Evolutionary conservation across 2,329 filamentous ascomycete genomes (phyloP).

Genomic region (Aspergillus luchuensis): DNA sequence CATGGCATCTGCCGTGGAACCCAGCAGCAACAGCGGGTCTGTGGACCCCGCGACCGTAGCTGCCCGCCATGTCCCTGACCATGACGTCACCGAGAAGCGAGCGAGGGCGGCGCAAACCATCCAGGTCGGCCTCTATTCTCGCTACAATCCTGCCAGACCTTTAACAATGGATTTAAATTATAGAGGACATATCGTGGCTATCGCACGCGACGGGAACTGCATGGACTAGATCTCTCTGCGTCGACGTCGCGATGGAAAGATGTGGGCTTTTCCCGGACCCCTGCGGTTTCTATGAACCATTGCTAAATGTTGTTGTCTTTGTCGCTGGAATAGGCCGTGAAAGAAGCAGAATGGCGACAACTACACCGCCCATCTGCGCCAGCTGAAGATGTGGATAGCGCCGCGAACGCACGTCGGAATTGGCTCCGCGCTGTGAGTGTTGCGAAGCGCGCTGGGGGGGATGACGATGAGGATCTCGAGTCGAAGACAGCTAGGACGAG

Average conservation of each 20-base stretch:
- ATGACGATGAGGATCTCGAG: slow-evolving; percentile 53
- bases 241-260: slow-evolving; percentile 62
- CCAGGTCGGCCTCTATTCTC: neutral
- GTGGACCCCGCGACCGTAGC: neutral
- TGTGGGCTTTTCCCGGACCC: slow-evolving; percentile 41
- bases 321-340: slow-evolving; percentile 45
- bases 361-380: slow-evolving; percentile 42
- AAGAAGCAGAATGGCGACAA: slow-evolving; percentile 59
- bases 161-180: neutral
- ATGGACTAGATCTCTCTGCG: slow-evolving; percentile 1
- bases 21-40: neutral
- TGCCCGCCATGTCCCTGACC: neutral
- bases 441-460: slow-evolving; percentile 70
- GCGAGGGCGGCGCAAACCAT: slow-evolving; percentile 2
- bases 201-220: slow-evolving; percentile 9
- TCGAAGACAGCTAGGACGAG: slow-evolving; percentile 16
- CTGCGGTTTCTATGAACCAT: neutral
- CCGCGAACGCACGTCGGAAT: slow-evolving; percentile 60
- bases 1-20: neutral
- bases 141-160: neutral
- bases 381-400: slow-evolving; percentile 15
- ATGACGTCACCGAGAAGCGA: slow-evolving; percentile 8
- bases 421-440: slow-evolving; percentile 76
- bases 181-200: slow-evolving; percentile 13
- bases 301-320: too few species aligned